Evolutionary conservation across 2,329 filamentous ascomycete species (phyloP).

Genomic region (Neoarthrinium moseri): DNA sequence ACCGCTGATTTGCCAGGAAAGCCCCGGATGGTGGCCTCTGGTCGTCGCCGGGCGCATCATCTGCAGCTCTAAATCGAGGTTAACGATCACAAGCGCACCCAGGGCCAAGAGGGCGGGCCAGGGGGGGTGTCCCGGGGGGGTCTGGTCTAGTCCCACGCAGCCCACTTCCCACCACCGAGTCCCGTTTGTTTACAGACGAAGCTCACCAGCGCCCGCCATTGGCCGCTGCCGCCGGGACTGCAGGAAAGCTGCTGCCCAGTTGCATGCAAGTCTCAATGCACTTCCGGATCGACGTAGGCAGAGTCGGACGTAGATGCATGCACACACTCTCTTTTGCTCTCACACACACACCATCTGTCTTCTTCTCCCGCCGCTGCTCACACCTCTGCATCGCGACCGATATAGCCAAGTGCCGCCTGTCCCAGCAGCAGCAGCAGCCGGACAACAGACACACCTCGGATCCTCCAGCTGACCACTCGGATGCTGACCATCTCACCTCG

Average conservation of each 20-base stretch:
- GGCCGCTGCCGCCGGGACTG: neutral
- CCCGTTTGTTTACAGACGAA: slow-evolving; percentile 9
- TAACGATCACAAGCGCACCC: neutral
- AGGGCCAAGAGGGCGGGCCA: too few species aligned
- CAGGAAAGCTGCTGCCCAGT: neutral
- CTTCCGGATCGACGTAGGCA: neutral
- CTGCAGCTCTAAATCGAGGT: neutral
- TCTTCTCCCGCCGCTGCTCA: neutral
- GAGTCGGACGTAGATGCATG: neutral
- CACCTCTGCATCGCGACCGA: neutral
- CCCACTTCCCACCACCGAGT: slow-evolving; percentile 6
- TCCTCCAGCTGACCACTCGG: too few species aligned
- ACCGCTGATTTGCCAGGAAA: neutral
- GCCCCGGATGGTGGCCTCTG: neutral
- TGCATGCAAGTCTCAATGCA: neutral
- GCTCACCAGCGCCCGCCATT: slow-evolving; percentile 6
- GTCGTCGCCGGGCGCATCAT: neutral
- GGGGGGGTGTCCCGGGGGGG: too few species aligned
- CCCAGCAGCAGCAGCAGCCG: too few species aligned
- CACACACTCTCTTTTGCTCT: neutral
- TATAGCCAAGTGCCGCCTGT: too few species aligned
- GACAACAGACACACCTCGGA: too few species aligned
- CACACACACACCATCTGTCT: neutral
- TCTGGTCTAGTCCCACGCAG: too few species aligned
- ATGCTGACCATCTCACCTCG: too few species aligned